Conservation (phyloP, 371 early-diverging fungal genomes). For the Saksenaea vasiformis region DNA sequence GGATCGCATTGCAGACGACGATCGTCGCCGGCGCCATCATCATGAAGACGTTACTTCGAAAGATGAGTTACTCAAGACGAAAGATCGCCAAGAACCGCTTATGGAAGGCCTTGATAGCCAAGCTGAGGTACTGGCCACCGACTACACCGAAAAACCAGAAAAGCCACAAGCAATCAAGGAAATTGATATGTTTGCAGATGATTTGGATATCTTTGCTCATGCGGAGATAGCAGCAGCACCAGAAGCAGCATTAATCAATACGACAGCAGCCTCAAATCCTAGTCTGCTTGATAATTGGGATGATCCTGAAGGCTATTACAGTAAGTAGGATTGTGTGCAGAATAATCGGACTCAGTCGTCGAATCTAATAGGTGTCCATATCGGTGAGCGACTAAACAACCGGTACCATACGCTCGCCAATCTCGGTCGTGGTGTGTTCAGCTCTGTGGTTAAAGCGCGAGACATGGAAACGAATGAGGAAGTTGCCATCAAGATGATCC, state of each 20-base stretch:
- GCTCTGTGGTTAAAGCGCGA: conserved; percentile 86
- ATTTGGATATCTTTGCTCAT: conserved; percentile 57
- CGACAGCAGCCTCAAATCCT: conserved; percentile 47
- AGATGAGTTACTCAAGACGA: conserved; percentile 54
- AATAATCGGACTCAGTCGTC: neutral
- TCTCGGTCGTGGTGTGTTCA: conserved; percentile 95
- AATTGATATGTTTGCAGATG: conserved; percentile 80
- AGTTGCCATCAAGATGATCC: conserved; percentile 96
- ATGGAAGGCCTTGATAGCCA: conserved; percentile 38
- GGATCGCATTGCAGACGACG: conserved; percentile 50
- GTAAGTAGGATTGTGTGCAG: conserved; percentile 45
- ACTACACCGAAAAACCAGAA: conserved; percentile 55
- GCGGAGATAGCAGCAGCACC: conserved; percentile 26
- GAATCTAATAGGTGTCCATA: conserved; percentile 55
- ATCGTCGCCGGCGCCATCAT: conserved; percentile 21
- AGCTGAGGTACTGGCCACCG: conserved; percentile 65
- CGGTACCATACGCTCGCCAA: conserved; percentile 84
- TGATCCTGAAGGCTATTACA: conserved; percentile 96
- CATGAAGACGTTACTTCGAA: conserved; percentile 33
- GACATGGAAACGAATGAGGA: conserved; percentile 71
- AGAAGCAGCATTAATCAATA: conserved; percentile 26
- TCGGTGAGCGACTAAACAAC: conserved; percentile 83
- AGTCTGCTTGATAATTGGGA: conserved; percentile 89
- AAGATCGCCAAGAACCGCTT: conserved; percentile 52
- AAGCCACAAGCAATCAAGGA: conserved; percentile 32